phyloP scores from a whole-genome alignment of 257 asterid species.

The Solanum phureja region DNA sequence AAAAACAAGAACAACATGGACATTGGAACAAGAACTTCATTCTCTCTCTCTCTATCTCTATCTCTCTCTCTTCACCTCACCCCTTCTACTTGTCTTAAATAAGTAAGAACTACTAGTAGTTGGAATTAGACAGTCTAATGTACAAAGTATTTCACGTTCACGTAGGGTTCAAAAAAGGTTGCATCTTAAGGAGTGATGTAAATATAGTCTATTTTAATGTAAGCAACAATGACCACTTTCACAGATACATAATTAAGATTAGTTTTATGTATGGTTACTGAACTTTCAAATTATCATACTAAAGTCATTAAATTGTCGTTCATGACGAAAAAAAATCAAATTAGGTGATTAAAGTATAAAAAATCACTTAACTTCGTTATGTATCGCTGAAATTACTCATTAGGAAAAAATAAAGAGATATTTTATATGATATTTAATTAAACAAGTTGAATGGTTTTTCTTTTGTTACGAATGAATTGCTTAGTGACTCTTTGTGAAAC shows the following conservation, averaged over 20 bases:
- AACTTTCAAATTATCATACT: neutral
- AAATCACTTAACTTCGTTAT: neutral
- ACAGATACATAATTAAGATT: neutral
- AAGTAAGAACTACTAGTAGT: neutral
- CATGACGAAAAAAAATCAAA: neutral
- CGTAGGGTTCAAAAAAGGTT: fast-evolving
- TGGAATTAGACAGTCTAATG: neutral
- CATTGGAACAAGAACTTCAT: slow-evolving; percentile 25
- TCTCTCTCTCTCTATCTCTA: neutral
- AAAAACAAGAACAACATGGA: slow-evolving; percentile 26
- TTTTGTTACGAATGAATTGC: neutral
- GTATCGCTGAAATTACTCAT: neutral
- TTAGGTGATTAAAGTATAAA: neutral
- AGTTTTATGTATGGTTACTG: neutral
- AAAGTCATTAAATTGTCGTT: neutral
- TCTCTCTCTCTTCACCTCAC: neutral
- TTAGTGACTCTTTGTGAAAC: neutral
- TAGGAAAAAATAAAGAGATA: neutral
- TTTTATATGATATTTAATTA: neutral
- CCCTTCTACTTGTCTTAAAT: neutral
- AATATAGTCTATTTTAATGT: neutral
- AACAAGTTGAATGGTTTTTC: neutral
- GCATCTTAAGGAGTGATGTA: neutral
- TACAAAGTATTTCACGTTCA: neutral
- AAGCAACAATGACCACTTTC: neutral